Evolutionary conservation across 2,329 filamentous ascomycete species (phyloP), one percentile per base, ranked within the genome.

Genomic region (Penicillium paneum): DNA sequence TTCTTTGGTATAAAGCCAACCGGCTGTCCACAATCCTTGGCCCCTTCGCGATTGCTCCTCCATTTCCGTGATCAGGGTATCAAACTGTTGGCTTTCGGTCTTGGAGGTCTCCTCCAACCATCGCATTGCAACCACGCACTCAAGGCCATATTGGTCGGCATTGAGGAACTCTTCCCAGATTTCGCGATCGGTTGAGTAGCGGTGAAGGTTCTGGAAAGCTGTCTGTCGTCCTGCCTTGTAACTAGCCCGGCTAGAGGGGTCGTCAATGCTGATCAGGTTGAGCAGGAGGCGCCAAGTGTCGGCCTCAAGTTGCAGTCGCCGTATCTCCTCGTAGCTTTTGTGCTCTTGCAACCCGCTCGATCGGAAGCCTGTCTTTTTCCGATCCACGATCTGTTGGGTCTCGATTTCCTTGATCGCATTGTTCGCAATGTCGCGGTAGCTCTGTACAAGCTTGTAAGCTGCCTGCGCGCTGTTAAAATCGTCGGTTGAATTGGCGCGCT

Each of bases 1-100:
- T 55, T 90, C 85, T 59, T 91, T 89, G 0, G 94, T 97, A 70
- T 96, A 91, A 59, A 97, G 83, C 90, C 92, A 97, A 38, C 93
- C 93, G 70, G 91, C 86, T 28, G 89, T 86, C 76, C 94, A 90
- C 10, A 92, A 85, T 46, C 92, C 90, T 46, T 77, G 74, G 10
- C 89, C 88, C 64, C 90, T 81, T 56, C 93, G 89, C 12, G 90
- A 88, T 58, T 86, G 86, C 56, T 85, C 81, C 69, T 92, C 88
- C 50, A 92, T 81, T 52, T 93, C 87, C 49, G 86, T 81, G 47
- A 92, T 88, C 28, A 96, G 78, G 26, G 87, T 83, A 61, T 92
- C 85, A 29, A 96, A 85, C 58, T 89, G 85, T 38, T 86, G 85
- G 3, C 84, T 83, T 26, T 83, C 82, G 48, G 79, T 77, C 32